A percentile compares a stretch with the other conserved stretches of the same genome.
Conservation (phyloP, 2,329 filamentous ascomycete genomes). For the Epichloe sibirici region DNA sequence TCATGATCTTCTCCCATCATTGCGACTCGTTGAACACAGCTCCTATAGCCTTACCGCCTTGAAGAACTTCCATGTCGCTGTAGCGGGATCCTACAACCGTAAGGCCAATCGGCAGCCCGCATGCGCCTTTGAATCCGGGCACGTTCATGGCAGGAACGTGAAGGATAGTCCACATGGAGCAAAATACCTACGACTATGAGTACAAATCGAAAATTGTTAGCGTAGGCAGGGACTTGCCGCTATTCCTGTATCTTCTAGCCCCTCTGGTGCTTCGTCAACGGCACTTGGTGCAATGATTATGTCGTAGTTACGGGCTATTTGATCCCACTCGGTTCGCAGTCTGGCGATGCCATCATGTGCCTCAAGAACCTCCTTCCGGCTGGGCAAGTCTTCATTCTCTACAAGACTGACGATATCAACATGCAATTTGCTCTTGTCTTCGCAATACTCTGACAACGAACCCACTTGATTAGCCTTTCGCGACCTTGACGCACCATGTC, state of each 20-base stretch:
- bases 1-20: not conserved
- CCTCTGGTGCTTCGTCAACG: constrained; percentile 45
- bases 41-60: constrained; percentile 26
- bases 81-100: constrained; percentile 38
- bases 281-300: constrained; percentile 47
- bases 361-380: constrained; percentile 35
- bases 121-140: constrained; percentile 43
- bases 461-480: not conserved
- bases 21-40: constrained; percentile 15
- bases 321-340: constrained; percentile 42
- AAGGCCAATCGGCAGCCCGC: constrained; percentile 46
- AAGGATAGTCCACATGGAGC: constrained; percentile 24
- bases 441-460: constrained; percentile 41
- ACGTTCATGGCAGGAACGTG: constrained; percentile 54
- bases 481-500: not conserved
- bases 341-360: constrained; percentile 41
- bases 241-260: constrained; percentile 39
- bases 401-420: constrained; percentile 35
- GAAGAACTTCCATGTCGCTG: constrained; percentile 31
- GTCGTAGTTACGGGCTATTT: constrained; percentile 36
- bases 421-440: constrained; percentile 34
- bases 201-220: not conserved
- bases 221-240: constrained; percentile 28
- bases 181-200: constrained; percentile 7
- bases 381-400: constrained; percentile 31